Base-by-base conservation (phyloP, 1,284 basidiomycete genomes). In the Microbotryum scabiosae region DNA sequence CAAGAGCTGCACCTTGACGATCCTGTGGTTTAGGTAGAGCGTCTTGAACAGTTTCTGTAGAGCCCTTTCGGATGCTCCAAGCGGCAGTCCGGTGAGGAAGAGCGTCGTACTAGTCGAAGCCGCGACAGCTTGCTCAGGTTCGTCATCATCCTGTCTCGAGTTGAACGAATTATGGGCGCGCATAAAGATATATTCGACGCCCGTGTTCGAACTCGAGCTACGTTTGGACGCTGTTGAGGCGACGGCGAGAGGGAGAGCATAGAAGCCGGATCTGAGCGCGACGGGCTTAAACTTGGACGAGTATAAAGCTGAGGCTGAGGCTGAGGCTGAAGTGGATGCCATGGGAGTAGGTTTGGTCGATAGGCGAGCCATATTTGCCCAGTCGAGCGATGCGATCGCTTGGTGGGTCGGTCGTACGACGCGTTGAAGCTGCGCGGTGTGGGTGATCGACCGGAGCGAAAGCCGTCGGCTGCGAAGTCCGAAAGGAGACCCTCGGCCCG, bases 201-300 rank as follows among this genome's bases (percentile, higher is more conserved):
- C 32, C 4, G 16, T 12, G 21, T 23, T 10, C 2, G 54, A 47
- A n/a, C 9, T 48, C 49, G 45, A 60, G 23, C 9, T 61, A 30
- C 54, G 56, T 47, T n/a, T 51, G 36, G 20, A 46, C 28, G 36
- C 47, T 25, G 10, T 41, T n/a, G 12, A 16, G 18, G 32, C 25
- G 43, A 26, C 30, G 26, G n/a, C 30, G 26, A 32, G 21, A 41
- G 14, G 4, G 43, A n/a, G 5, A 43, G 23, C 51, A 9, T 23
- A n/a, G 26, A n/a, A 25, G 3, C 21, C 41, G 4, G 56, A 44
- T 14, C 63, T 25, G 26, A 61, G 21, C 18, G 57, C 45, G 32
- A 65, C 56, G 14, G 23, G 18, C 23, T 43, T 51, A 57, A 56
- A 49, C 51, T 59, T 56, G 47, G n/a, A 26, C 12, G 28, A 16